Evolutionary conservation across 1,284 basidiomycete genomes (phyloP).

Genomic region (Microbotryomycetes sp.): DNA sequence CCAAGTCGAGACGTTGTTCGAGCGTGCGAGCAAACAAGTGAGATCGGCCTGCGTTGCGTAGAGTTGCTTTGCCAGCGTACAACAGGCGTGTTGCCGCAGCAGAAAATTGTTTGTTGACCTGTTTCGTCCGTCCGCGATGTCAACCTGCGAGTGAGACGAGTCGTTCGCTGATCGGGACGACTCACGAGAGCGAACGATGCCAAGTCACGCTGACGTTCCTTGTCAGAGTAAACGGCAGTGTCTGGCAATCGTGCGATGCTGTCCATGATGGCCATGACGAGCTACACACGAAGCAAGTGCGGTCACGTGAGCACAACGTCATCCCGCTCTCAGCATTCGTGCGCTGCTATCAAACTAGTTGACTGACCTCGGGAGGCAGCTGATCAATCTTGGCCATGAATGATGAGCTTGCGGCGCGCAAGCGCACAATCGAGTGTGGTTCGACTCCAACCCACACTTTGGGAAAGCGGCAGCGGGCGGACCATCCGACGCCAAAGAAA

Average conservation of each 20-base stretch:
- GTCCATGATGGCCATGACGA: constrained; percentile 13
- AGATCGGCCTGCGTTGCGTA: constrained; percentile 18
- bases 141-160: background rate
- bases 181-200: constrained; percentile 7
- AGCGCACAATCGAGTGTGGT: background rate
- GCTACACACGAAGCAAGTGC: constrained; percentile 3
- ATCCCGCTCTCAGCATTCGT: background rate
- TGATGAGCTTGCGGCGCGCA: background rate
- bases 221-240: background rate
- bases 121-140: too few relatives aligned
- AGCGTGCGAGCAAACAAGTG: constrained; percentile 10
- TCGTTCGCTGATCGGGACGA: background rate
- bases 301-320: background rate
- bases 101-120: background rate
- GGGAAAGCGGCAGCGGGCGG: too few relatives aligned
- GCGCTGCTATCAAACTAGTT: background rate
- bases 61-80: constrained; percentile 1
- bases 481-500: too few relatives aligned
- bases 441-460: too few relatives aligned
- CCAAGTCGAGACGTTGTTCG: background rate
- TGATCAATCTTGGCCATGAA: background rate
- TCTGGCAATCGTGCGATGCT: background rate
- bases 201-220: constrained; percentile 17
- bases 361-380: constrained; percentile 11
- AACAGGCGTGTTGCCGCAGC: constrained; percentile 3